Conservation (phyloP, 345 rosid genomes). For the Crucihimalaya himalaica region DNA sequence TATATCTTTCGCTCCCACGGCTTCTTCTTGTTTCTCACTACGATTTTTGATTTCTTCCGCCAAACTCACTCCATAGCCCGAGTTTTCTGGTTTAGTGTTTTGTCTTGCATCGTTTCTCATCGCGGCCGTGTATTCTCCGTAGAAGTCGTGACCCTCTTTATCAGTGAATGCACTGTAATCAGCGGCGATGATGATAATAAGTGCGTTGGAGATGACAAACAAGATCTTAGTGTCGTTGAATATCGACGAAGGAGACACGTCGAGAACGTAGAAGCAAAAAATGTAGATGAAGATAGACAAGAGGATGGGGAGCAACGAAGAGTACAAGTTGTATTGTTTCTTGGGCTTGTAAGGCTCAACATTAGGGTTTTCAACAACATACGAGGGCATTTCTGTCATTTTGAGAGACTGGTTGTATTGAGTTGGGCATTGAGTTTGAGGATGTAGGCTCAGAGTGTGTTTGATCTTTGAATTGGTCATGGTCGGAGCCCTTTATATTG, state of each 20-base stretch:
- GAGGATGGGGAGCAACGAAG: constrained; percentile 25
- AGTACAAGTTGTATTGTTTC: constrained; percentile 16
- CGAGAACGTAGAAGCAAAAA: constrained; percentile 27
- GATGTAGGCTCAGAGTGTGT: not conserved
- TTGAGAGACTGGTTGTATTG: not conserved
- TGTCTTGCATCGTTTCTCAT: constrained; percentile 20
- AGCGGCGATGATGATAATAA: constrained; percentile 33
- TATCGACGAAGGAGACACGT: constrained; percentile 24
- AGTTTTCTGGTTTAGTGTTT: not conserved
- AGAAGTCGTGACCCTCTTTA: constrained; percentile 12
- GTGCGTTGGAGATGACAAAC: constrained; percentile 36
- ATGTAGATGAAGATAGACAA: constrained; percentile 24
- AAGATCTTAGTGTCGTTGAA: constrained; percentile 35
- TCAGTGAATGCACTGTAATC: constrained; percentile 36
- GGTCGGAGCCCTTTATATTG: constrained; percentile 20
- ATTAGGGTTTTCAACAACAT: constrained; percentile 17
- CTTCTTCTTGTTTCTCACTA: constrained; percentile 13
- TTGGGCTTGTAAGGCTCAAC: constrained; percentile 27
- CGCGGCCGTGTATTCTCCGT: constrained; percentile 20
- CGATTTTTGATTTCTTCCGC: constrained; percentile 8
- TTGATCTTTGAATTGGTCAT: constrained; percentile 8
- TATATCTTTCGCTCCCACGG: not conserved
- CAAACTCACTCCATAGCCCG: not conserved
- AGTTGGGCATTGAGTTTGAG: constrained; percentile 26
- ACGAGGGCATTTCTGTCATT: constrained; percentile 32